Conservation (phyloP, 768 basidiomycete genomes). For the Auricularia sp. region DNA sequence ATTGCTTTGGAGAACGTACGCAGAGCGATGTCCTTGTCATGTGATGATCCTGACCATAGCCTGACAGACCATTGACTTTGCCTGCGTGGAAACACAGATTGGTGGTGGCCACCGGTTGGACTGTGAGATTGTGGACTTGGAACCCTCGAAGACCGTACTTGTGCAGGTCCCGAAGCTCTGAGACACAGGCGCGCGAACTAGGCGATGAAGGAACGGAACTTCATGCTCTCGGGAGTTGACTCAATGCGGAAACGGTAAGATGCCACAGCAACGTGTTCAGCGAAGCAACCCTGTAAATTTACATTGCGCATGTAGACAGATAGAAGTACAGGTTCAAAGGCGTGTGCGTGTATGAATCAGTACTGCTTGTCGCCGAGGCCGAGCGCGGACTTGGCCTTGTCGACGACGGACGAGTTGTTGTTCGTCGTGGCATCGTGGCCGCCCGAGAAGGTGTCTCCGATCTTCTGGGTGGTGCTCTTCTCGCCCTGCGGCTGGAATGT, state of each 20-base stretch:
- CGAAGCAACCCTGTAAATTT: neutral
- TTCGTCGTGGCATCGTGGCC: conserved; percentile 38
- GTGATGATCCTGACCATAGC: conserved; percentile 6
- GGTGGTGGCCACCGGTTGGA: conserved; percentile 68
- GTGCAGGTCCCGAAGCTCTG: conserved; percentile 17
- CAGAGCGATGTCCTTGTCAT: conserved; percentile 3
- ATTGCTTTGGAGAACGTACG: conserved; percentile 63
- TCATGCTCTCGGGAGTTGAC: no score
- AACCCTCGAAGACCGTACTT: conserved; percentile 19
- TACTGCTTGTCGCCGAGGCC: conserved; percentile 29
- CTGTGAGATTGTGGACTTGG: conserved; percentile 70
- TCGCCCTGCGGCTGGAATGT: conserved; percentile 43
- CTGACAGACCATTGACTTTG: conserved; percentile 58
- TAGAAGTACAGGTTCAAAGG: neutral
- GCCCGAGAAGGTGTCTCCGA: conserved; percentile 36
- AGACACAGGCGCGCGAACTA: neutral
- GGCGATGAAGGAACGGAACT: no score
- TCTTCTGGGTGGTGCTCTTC: conserved; percentile 41
- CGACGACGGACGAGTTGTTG: conserved; percentile 19
- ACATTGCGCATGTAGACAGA: neutral
- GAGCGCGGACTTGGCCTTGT: conserved; percentile 44
- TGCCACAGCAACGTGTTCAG: no score
- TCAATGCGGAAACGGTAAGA: no score
- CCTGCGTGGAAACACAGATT: conserved; percentile 91
- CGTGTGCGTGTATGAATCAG: neutral